phyloP scores from a whole-genome alignment of 148 eudicot species.

The Rhododendron henanense region DNA sequence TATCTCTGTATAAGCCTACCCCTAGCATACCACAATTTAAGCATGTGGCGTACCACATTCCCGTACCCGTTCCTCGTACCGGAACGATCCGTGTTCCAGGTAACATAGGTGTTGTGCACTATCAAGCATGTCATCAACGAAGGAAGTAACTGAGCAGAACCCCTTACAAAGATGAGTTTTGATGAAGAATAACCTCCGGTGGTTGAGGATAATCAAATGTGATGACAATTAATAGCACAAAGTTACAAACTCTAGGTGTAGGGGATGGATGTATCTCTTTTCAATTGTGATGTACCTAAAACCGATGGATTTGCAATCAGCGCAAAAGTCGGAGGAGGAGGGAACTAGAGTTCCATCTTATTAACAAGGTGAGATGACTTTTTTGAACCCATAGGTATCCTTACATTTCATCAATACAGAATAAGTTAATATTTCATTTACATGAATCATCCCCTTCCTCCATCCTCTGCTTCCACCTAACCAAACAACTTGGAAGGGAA shows the following conservation, averaged over 20 bases:
- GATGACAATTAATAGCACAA: neutral
- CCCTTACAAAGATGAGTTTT: neutral
- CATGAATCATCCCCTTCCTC: no score
- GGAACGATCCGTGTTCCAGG: no score
- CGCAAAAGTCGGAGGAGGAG: no score
- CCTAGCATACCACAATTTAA: no score
- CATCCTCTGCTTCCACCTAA: neutral
- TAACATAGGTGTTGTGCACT: neutral
- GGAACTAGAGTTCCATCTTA: no score
- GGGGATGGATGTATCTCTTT: neutral
- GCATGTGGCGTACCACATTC: no score
- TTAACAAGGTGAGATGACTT: neutral
- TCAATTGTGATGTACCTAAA: neutral
- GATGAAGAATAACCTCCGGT: neutral
- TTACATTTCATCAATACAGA: neutral
- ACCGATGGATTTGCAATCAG: neutral
- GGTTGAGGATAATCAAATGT: neutral
- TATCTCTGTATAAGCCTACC: no score
- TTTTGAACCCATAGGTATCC: neutral
- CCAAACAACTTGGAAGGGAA: constrained; percentile 4
- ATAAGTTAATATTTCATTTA: neutral
- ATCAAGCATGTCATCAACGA: neutral
- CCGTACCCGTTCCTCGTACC: no score
- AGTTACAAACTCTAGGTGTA: neutral
- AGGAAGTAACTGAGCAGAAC: neutral